These are phyloP conservation scores for Bonia amplexicaulis DNA, from an alignment of 176 grass and related monocot species.

Conservation along the genomic window DNA sequence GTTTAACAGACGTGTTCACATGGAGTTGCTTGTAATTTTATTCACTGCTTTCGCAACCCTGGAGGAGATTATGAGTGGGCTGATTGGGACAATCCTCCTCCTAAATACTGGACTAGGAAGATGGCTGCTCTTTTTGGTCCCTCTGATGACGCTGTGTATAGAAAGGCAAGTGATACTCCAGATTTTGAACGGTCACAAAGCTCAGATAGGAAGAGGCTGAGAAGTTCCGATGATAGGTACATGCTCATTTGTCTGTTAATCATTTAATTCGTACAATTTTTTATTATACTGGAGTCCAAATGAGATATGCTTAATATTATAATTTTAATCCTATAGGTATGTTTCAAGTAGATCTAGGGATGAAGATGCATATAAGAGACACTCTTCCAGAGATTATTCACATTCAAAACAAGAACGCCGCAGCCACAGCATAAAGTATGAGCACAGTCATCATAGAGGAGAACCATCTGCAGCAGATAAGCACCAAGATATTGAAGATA, in stretches of 20 bases:
- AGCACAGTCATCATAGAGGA: constrained; percentile 36
- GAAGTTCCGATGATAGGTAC: constrained; percentile 46
- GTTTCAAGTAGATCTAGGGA: constrained; percentile 33
- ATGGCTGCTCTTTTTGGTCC: constrained; percentile 84
- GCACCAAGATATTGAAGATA: constrained; percentile 22
- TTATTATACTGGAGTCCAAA: background rate
- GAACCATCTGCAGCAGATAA: constrained; percentile 34
- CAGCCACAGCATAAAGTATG: constrained; percentile 4
- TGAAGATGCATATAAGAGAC: constrained; percentile 14
- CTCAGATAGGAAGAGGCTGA: constrained; percentile 49
- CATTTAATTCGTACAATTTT: constrained; percentile 19
- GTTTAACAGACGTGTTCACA: constrained; percentile 81
- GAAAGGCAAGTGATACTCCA: constrained; percentile 31
- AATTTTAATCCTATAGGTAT: constrained; percentile 37
- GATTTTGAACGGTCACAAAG: constrained; percentile 29
- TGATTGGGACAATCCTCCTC: constrained; percentile 87
- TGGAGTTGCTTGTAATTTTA: constrained; percentile 83
- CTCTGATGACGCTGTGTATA: constrained; percentile 43
- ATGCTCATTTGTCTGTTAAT: constrained; percentile 16
- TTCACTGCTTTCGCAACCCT: constrained; percentile 94
- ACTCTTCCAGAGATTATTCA: constrained; percentile 37
- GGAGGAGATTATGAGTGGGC: constrained; percentile 98
- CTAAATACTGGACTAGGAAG: constrained; percentile 80
- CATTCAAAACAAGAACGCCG: constrained; percentile 32
- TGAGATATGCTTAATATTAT: background rate